Conservation (phyloP, 2,329 filamentous ascomycete genomes). For the Trichoderma sp. region DNA sequence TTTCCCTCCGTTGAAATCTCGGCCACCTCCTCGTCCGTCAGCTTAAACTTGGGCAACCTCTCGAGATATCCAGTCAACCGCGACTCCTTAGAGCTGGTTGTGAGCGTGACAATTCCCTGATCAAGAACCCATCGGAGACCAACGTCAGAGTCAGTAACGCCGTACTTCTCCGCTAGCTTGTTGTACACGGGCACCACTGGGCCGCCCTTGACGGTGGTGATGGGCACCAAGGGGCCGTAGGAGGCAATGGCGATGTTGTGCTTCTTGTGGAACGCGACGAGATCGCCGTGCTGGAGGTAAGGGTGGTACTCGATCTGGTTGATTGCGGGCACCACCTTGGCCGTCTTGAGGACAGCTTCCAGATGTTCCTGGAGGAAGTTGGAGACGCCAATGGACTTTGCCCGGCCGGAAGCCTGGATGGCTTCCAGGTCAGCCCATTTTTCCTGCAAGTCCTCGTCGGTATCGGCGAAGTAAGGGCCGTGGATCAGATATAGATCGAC, state of each 20-base stretch:
- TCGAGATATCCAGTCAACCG: conserved; percentile 57
- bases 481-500: conserved; percentile 72
- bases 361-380: conserved; percentile 66
- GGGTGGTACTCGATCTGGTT: conserved; percentile 86
- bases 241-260: conserved; percentile 58
- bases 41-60: conserved; percentile 56
- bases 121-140: conserved; percentile 63
- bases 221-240: conserved; percentile 57
- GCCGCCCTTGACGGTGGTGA: conserved; percentile 50
- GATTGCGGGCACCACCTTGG: conserved; percentile 63
- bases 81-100: conserved; percentile 60
- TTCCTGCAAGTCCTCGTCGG: conserved; percentile 55
- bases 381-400: conserved; percentile 73
- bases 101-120: conserved; percentile 59
- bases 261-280: conserved; percentile 59
- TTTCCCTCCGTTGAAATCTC: conserved; percentile 57
- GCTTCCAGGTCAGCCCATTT: conserved; percentile 64
- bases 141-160: conserved; percentile 56
- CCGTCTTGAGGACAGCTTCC: conserved; percentile 58
- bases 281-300: conserved; percentile 65
- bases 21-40: conserved; percentile 60
- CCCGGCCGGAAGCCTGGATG: conserved; percentile 66
- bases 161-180: conserved; percentile 58
- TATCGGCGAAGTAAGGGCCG: conserved; percentile 54
- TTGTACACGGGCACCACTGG: conserved; percentile 55